Evolutionary conservation across 1,284 basidiomycete genomes (phyloP).

Genomic region (Cronartium quercuum): DNA sequence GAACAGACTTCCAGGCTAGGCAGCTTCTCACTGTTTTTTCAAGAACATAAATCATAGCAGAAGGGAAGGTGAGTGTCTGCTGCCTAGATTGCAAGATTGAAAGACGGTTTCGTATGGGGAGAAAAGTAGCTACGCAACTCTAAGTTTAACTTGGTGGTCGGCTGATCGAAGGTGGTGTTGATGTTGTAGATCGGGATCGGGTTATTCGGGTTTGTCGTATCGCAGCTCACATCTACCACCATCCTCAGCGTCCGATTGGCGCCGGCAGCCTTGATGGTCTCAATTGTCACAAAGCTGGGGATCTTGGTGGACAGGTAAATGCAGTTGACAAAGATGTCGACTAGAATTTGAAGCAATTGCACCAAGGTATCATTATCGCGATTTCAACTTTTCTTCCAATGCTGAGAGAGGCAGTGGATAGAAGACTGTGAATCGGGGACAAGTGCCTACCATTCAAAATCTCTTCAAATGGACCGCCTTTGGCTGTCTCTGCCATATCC

Average conservation of each 20-base stretch:
- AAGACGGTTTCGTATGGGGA: neutral
- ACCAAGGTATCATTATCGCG: neutral
- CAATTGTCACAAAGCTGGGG: conserved; percentile 71
- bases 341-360: conserved; percentile 48
- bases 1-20: conserved; percentile 78
- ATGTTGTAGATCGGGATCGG: conserved; percentile 92
- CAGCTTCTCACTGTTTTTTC: conserved; percentile 54
- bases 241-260: conserved; percentile 65
- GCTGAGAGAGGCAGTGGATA: neutral
- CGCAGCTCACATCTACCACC: conserved; percentile 97
- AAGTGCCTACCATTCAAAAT: conserved; percentile 61
- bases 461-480: conserved; percentile 93
- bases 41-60: conserved; percentile 49
- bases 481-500: conserved; percentile 95
- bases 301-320: conserved; percentile 90
- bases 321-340: conserved; percentile 99
- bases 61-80: too few species aligned
- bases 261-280: conserved; percentile 70
- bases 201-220: conserved; percentile 98
- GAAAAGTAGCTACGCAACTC: neutral
- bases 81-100: too few species aligned
- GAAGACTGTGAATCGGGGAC: neutral
- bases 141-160: conserved; percentile 74
- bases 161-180: conserved; percentile 92
- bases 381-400: neutral